Percentiles rank a stretch among this genome's conserved stretches.
Conservation (phyloP, 2,329 filamentous ascomycete species). For the Phaeosphaeriaceae sp. region DNA sequence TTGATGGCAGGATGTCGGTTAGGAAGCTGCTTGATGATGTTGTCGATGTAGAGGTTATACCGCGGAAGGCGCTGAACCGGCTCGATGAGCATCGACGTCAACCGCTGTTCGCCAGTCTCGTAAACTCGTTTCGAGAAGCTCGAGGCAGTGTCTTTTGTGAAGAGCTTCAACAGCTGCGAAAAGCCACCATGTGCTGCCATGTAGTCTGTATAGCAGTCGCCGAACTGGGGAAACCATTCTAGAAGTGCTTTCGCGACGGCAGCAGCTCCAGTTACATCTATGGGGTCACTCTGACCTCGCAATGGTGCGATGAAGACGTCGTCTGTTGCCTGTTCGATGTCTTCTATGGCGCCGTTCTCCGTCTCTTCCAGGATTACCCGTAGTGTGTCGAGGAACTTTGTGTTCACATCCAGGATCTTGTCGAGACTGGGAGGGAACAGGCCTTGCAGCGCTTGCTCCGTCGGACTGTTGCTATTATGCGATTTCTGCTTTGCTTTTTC, state of each 20-base stretch:
- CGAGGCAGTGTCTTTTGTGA: conserved; percentile 78
- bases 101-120: conserved; percentile 84
- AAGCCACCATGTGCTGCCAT: conserved; percentile 90
- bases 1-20: conserved; percentile 85
- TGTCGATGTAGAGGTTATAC: conserved; percentile 95
- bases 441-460: conserved; percentile 72
- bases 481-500: conserved; percentile 67
- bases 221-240: conserved; percentile 93
- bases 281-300: conserved; percentile 49
- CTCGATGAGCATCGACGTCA: conserved; percentile 93
- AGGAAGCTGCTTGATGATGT: conserved; percentile 86
- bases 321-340: conserved; percentile 68
- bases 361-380: conserved; percentile 80
- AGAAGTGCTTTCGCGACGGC: conserved; percentile 81
- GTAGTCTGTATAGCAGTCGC: conserved; percentile 90
- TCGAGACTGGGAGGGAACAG: conserved; percentile 85
- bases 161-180: conserved; percentile 77
- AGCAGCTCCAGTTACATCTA: conserved; percentile 79
- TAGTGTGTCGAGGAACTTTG: conserved; percentile 78
- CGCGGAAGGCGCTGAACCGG: conserved; percentile 92
- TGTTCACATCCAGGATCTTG: conserved; percentile 81
- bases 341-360: conserved; percentile 78
- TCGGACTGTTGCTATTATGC: conserved; percentile 71
- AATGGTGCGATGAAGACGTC: conserved; percentile 44
- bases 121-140: conserved; percentile 82